These are phyloP conservation scores for Vitis amurensis DNA, from an alignment of 164 flowering plant species.

Conservation along the genomic window DNA sequence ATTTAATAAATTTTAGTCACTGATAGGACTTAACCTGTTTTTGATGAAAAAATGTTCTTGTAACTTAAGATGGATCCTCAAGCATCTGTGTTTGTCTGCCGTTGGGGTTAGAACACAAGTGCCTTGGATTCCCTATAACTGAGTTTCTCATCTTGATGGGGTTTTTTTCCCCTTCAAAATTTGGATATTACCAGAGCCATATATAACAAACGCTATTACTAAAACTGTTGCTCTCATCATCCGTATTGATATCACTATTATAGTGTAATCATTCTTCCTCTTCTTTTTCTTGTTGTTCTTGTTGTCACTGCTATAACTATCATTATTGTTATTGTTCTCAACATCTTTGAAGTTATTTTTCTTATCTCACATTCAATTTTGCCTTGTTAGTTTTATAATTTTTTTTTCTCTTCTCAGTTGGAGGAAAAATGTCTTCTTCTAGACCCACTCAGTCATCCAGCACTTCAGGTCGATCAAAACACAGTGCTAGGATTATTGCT, in stretches of 20 bases:
- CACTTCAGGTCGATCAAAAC: slow-evolving; percentile 60
- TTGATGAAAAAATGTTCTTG: background rate
- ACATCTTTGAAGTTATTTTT: background rate
- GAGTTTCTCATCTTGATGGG: background rate
- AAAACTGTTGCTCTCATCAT: too few species aligned
- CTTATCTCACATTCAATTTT: background rate
- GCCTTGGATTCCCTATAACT: background rate
- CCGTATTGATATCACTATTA: too few species aligned
- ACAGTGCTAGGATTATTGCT: slow-evolving; percentile 77
- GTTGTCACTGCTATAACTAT: background rate
- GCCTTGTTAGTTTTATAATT: background rate
- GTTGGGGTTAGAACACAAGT: background rate
- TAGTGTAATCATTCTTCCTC: background rate
- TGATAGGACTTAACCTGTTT: background rate
- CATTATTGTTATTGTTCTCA: background rate
- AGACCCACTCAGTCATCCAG: slow-evolving; percentile 63
- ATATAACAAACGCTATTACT: too few species aligned
- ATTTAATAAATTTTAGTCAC: background rate
- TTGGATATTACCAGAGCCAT: background rate
- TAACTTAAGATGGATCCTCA: background rate
- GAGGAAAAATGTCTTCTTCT: slow-evolving; percentile 56
- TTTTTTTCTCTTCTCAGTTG: slow-evolving; percentile 8
- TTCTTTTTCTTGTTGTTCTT: background rate
- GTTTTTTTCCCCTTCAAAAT: background rate
- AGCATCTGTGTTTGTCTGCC: background rate